phyloP scores from a whole-genome alignment of 2,329 filamentous ascomycete species.

The Fusarium musae region DNA sequence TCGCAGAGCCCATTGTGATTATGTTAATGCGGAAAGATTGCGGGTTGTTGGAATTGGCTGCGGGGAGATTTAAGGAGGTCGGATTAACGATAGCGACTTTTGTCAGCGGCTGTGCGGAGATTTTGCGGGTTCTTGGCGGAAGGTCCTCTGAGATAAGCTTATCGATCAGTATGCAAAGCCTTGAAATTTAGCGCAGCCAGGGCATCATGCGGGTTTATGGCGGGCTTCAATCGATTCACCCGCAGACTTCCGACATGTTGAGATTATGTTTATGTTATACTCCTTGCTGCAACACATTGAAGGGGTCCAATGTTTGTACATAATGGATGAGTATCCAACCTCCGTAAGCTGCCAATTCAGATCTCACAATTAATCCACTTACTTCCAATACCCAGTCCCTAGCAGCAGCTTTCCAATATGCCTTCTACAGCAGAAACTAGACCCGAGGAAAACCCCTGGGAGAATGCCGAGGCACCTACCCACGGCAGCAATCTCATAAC shows the following conservation, averaged over 20 bases:
- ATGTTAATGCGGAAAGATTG: neutral
- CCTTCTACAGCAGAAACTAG: neutral
- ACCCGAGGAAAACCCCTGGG: slow-evolving; percentile 6
- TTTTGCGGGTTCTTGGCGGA: neutral
- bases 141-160: neutral
- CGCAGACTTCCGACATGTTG: neutral
- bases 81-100: neutral
- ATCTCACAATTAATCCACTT: neutral
- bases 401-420: neutral
- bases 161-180: neutral
- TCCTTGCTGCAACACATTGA: accelerated
- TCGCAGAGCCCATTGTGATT: neutral
- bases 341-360: accelerated
- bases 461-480: neutral
- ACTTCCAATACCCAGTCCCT: no score
- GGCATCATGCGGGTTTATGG: neutral
- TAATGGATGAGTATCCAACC: neutral
- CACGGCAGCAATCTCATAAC: neutral
- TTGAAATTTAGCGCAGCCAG: neutral
- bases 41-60: neutral
- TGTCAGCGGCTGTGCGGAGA: slow-evolving; percentile 6
- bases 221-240: neutral
- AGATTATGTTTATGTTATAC: no score
- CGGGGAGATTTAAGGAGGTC: neutral
- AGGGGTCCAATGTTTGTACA: accelerated